Evolutionary conservation across 164 flowering plant genomes (phyloP), one percentile per base, ranked within the genome.

Genomic region (Vitis rupestris): DNA sequence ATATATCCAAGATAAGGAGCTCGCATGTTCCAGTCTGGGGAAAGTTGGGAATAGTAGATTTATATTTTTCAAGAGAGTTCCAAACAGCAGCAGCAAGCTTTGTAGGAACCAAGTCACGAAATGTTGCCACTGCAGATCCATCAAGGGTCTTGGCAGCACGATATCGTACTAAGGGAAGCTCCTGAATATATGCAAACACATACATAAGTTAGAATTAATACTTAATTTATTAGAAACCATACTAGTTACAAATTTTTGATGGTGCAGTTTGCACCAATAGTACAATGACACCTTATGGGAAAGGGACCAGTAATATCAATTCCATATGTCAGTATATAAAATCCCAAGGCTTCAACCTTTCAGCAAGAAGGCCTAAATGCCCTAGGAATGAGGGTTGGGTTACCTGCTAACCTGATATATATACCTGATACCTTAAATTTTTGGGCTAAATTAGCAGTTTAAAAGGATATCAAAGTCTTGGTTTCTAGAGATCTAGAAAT

Each of bases 11-110:
- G 63, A 96, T 92, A 54, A 96, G 93, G 77, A 96, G 73, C 70
- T 96, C 97, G 72, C 99, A 93, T 50, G 99, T 93, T 82, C 92
- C 98, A 55, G 82, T 78, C 75, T 94, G 88, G 60, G 99, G 99
- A 71, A 86, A 96, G 68, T 90, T 79, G 27, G 94, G 90, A 70
- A 93, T 88, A 17, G 87, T 71, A 44, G 91, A 66, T 81, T 92
- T 96, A 72, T 96, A 94, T 59, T 85, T 84, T n/a, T 78, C 68
- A 48, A 96, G 70, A 69, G 59, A 63, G 74, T 87, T 80, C 97
- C 96, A 96, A 62, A 96, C 81, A 62, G 83, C 83, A 72, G 91
- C 77, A 64, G 99, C 98, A 72, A 96, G 94, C 80, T 90, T 96
- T 29, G 83, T 75, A 17, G 97, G 86, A 73, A 94, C 74, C 71